phyloP scores from a whole-genome alignment of 257 asterid species.

The Eustoma russellianum region DNA sequence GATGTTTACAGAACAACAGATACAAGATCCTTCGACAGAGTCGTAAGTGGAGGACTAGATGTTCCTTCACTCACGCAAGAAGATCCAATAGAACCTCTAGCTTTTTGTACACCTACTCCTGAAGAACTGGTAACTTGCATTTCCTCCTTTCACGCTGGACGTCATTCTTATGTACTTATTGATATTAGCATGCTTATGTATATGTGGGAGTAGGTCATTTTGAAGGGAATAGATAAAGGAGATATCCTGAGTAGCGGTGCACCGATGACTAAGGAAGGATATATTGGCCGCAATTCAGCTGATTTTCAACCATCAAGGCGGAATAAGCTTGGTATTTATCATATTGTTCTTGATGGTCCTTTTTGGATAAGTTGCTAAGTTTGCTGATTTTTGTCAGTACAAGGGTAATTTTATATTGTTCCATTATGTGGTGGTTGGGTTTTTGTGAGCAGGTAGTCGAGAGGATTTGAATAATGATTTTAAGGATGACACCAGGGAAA shows the following conservation, averaged over 20 bases:
- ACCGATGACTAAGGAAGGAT: conserved; percentile 66
- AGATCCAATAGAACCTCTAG: conserved; percentile 65
- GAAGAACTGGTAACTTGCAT: conserved; percentile 64
- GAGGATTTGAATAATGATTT: conserved; percentile 65
- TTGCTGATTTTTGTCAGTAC: not conserved
- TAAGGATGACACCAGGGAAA: conserved; percentile 36
- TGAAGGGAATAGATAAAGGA: conserved; percentile 84
- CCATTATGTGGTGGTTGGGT: conserved; percentile 1
- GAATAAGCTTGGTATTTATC: conserved; percentile 46
- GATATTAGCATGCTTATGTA: conserved; percentile 9
- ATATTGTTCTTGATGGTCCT: not conserved
- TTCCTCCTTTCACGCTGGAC: conserved; percentile 3
- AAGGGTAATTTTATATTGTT: not conserved
- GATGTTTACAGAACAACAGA: conserved; percentile 62
- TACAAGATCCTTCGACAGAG: conserved; percentile 31
- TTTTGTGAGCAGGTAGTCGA: conserved; percentile 41
- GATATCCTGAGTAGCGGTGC: conserved; percentile 81
- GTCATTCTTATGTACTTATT: not conserved
- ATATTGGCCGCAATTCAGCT: conserved; percentile 46
- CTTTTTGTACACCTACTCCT: conserved; percentile 50
- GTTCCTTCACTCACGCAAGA: conserved; percentile 78
- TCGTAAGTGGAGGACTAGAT: conserved; percentile 34
- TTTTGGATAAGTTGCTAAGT: not conserved
- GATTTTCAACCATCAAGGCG: conserved; percentile 62
- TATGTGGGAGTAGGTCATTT: conserved; percentile 43